phyloP scores from a whole-genome alignment of 176 grass and related monocot species.

The Avena atlantica region DNA sequence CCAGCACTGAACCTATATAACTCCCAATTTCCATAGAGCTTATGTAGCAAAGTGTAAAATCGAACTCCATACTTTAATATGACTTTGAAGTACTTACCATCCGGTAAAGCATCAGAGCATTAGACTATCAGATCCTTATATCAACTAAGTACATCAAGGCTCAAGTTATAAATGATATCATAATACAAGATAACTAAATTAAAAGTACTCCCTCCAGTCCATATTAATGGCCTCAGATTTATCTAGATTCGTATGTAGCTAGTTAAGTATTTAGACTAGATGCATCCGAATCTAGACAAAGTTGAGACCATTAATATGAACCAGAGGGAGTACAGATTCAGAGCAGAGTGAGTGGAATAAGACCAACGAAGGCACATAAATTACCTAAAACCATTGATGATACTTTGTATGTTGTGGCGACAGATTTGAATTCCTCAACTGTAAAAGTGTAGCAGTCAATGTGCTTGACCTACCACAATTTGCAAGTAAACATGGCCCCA shows the following conservation, averaged over 20 bases:
- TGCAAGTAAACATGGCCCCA: slow-evolving; percentile 22
- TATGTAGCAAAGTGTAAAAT: slow-evolving; percentile 7
- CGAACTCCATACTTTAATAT: neutral
- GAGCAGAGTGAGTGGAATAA: neutral
- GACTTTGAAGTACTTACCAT: neutral
- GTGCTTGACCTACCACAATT: slow-evolving; percentile 66
- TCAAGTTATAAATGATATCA: slow-evolving; percentile 18
- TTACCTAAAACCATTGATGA: slow-evolving; percentile 83
- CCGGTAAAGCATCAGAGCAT: neutral
- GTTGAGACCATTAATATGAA: too few species aligned
- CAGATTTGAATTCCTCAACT: slow-evolving; percentile 73
- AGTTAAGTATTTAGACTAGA: too few species aligned
- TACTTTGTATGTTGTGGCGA: slow-evolving; percentile 75
- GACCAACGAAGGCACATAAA: neutral
- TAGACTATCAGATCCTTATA: neutral
- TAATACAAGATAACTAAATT: slow-evolving; percentile 20
- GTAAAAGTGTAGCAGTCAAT: slow-evolving; percentile 79
- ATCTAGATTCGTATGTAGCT: too few species aligned
- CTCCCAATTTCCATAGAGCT: neutral
- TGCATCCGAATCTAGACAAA: too few species aligned
- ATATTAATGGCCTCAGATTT: too few species aligned
- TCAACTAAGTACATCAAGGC: slow-evolving; percentile 15
- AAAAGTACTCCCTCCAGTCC: neutral
- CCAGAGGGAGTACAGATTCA: slow-evolving; percentile 12
- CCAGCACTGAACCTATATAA: neutral